Base-by-base conservation (phyloP, 1,284 basidiomycete species). In the Pseudozyma tsukubaensis region DNA sequence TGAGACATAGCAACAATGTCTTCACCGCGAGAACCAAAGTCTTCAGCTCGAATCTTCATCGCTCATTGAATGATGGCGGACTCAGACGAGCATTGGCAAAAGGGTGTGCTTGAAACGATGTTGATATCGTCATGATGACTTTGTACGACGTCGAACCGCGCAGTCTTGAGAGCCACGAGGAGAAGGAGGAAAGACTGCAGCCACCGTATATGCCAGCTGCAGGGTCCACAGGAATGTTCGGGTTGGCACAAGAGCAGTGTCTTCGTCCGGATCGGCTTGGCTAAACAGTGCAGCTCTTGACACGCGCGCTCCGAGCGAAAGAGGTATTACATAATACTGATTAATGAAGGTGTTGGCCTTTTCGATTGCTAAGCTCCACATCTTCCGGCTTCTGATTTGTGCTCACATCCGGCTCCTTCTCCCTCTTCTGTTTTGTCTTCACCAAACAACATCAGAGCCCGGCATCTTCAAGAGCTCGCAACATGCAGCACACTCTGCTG, bases 401-500 rank as follows among this genome's bases (percentile, higher is more conserved):
- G 16, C 39, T 14, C 24, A 19, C n/a, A 24, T 37, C 37, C 16
- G 9, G 12, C 16, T 34, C 37, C 39, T 13, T 40, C 12, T 40
- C 39, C 39, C 39, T n/a, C 39, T 40, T n/a, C n/a, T 13, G 39
- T 40, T 40, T n/a, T 13, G 39, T 13, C 3, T 4, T 40, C 39
- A 13, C n/a, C 39, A 13, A 13, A 40, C 16, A 11, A 18, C 5
- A 24, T 8, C 32, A 32, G 4, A 66, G 59, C 55, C 50, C 44
- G 55, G 6, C 24, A 6, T 3, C 24, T 3, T 29, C 6, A 29
- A 29, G 24, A 29, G 24, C 24, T 29, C 6, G 2, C 44, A 45
- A 45, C 19, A 45, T 45, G 44, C 67, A 70, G 53, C 68, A 66
- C 34, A 76, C 73, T 3, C 39, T 83, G 9, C 65, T 83, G 13